Conservation (phyloP, 1,139 yeast genomes). For the Meyerozyma smithsonii region DNA sequence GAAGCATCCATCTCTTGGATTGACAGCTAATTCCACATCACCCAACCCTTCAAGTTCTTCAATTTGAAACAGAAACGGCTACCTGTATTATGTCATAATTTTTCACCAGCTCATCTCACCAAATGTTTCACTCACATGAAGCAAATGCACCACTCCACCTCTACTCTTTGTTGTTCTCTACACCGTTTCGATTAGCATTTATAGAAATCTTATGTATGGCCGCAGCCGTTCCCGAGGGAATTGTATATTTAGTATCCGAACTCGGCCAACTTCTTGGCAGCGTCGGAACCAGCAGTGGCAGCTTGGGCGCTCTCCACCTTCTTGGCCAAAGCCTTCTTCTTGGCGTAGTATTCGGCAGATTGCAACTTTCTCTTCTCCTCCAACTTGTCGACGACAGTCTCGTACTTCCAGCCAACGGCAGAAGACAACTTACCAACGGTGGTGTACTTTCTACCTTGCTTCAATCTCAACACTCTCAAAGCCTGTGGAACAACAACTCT, state of each 20-base stretch:
- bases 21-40: too few species aligned
- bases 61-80: too few species aligned
- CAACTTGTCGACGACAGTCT: constrained; percentile 93
- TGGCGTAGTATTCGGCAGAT: constrained; percentile 98
- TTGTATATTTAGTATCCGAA: constrained; percentile 61
- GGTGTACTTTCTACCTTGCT: constrained; percentile 99
- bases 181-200: not conserved
- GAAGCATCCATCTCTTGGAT: too few species aligned
- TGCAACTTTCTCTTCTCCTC: constrained; percentile 99
- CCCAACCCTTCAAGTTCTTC: too few species aligned
- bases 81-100: too few species aligned
- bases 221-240: not conserved
- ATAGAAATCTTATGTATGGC: constrained; percentile 1
- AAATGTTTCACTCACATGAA: not conserved
- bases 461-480: constrained; percentile 97
- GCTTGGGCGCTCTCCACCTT: constrained; percentile 84
- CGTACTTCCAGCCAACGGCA: constrained; percentile 99
- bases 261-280: constrained; percentile 70
- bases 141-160: too few species aligned
- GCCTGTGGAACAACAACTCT: constrained; percentile 99
- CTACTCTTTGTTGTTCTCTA: not conserved
- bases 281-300: constrained; percentile 71
- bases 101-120: too few species aligned
- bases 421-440: constrained; percentile 94
- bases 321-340: constrained; percentile 95